Evolutionary conservation across 2,329 filamentous ascomycete genomes (phyloP).

Genomic region (Calonectria fujianensis): DNA sequence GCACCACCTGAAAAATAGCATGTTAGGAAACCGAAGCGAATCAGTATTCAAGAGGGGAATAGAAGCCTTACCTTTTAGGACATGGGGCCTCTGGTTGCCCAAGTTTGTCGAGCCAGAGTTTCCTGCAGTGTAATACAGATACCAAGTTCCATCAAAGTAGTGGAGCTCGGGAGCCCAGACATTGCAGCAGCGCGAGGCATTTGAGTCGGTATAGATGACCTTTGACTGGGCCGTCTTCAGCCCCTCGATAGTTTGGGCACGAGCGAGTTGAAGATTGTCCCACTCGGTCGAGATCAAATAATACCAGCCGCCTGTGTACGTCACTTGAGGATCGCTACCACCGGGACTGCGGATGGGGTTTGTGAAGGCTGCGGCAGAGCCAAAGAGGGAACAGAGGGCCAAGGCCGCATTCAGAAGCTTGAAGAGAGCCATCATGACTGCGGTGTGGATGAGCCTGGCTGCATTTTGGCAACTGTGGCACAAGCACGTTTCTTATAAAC

Average conservation of each 20-base stretch:
- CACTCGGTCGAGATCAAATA: conserved; percentile 75
- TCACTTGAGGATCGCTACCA: conserved; percentile 72
- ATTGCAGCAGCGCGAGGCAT: conserved; percentile 69
- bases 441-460: neutral
- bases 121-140: conserved; percentile 75
- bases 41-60: rapidly evolving
- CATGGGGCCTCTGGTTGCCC: conserved; percentile 70
- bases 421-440: conserved; percentile 1
- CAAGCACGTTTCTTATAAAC: conserved; percentile 2
- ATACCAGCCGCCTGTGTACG: conserved; percentile 72
- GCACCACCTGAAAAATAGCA: conserved; percentile 63
- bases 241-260: conserved; percentile 72
- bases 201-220: conserved; percentile 69
- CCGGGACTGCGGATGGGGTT: conserved; percentile 71
- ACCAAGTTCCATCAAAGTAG: conserved; percentile 69
- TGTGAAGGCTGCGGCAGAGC: conserved; percentile 61
- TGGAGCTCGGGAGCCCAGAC: conserved; percentile 77
- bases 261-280: conserved; percentile 72
- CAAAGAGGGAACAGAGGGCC: conserved; percentile 29
- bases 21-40: neutral
- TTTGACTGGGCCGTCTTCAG: conserved; percentile 72
- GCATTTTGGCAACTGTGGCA: neutral
- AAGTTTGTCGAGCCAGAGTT: conserved; percentile 62
- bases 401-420: conserved; percentile 8
- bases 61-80: conserved; percentile 65